Evolutionary conservation across 345 rosid genomes (phyloP).

Genomic region (Ceriops decandra): DNA sequence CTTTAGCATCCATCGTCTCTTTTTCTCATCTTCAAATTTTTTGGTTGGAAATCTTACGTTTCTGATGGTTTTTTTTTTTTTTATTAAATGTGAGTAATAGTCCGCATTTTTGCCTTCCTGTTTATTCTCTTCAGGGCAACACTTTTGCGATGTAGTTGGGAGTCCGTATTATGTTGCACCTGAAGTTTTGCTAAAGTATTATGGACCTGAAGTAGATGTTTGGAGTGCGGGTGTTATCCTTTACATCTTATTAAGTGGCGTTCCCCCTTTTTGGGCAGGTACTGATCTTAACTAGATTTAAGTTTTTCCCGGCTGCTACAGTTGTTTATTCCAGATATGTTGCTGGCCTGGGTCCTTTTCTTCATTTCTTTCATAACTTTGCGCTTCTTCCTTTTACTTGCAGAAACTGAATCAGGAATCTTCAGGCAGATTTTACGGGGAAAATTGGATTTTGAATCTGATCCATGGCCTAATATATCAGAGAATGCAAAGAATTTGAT

Average conservation of each 20-base stretch:
- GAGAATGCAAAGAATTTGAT: constrained; percentile 89
- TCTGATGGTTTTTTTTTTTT: background rate
- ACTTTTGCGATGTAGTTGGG: constrained; percentile 83
- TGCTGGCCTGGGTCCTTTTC: background rate
- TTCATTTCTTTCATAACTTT: constrained; percentile 1
- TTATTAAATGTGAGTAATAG: constrained; percentile 2
- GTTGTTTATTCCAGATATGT: background rate
- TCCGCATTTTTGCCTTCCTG: constrained; percentile 1
- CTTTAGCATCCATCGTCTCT: background rate
- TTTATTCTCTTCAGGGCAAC: constrained; percentile 53
- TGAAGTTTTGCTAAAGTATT: constrained; percentile 77
- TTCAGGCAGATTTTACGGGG: constrained; percentile 86
- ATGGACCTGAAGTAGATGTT: constrained; percentile 90
- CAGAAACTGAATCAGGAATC: constrained; percentile 97
- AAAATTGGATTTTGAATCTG: constrained; percentile 76
- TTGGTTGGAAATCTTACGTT: background rate
- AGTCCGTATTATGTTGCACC: constrained; percentile 99
- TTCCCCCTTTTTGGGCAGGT: constrained; percentile 99
- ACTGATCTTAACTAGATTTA: background rate
- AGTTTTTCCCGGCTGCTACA: background rate
- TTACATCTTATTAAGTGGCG: constrained; percentile 87
- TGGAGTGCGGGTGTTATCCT: constrained; percentile 98
- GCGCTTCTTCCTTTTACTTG: constrained; percentile 14
- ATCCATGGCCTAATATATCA: constrained; percentile 93
- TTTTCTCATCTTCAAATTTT: background rate